These are phyloP conservation scores for Raddia guianensis DNA, from an alignment of 176 grass and related monocot genomes.

Conservation along the genomic window DNA sequence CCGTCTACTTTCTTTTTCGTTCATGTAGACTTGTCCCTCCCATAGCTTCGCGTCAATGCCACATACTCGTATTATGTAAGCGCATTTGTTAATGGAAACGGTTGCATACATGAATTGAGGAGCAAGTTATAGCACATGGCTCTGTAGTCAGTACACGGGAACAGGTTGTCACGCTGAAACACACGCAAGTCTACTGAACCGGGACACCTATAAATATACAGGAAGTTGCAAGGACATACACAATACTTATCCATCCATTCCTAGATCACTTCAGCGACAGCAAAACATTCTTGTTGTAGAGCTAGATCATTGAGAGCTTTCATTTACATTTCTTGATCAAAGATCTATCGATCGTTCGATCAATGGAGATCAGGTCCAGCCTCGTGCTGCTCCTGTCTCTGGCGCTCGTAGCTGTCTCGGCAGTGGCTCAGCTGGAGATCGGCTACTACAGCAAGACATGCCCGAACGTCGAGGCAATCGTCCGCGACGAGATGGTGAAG, in stretches of 20 bases:
- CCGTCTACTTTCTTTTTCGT: not conserved
- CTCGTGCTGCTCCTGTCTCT: not conserved
- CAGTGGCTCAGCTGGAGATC: slow-evolving; percentile 45
- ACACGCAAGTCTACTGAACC: not conserved
- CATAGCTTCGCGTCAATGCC: slow-evolving; percentile 4
- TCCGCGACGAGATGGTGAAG: slow-evolving; percentile 61
- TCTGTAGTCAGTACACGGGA: not conserved
- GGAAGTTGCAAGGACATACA: not conserved
- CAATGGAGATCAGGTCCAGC: slow-evolving; percentile 24
- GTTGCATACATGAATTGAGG: not conserved
- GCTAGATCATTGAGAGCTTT: no score
- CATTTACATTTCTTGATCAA: no score
- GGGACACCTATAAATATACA: slow-evolving; percentile 36
- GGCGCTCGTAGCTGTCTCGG: slow-evolving; percentile 15
- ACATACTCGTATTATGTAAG: not conserved
- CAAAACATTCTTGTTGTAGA: no score
- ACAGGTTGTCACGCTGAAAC: slow-evolving; percentile 33
- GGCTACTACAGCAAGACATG: slow-evolving; percentile 73
- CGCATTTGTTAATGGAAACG: not conserved
- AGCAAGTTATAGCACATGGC: slow-evolving; percentile 52
- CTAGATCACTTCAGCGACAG: no score
- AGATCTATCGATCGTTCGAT: not conserved
- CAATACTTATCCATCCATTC: not conserved
- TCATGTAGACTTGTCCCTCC: not conserved
- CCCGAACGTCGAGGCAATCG: slow-evolving; percentile 58